Conservation (phyloP, 208 protist genomes). For the Trypanosoma scelopori region DNA sequence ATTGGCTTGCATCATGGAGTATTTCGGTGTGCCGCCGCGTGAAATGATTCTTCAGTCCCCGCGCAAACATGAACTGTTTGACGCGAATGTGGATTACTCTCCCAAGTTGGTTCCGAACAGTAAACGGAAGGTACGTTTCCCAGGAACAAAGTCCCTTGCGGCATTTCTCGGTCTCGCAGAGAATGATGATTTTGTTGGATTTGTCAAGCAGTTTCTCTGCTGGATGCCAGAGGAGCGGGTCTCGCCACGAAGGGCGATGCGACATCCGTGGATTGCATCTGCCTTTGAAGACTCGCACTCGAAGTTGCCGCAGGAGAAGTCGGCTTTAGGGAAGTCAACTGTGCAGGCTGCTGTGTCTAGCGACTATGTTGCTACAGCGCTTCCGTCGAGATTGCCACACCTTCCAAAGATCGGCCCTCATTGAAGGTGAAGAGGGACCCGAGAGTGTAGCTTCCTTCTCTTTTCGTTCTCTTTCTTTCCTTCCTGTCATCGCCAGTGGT, state of each 20-base stretch:
- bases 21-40: slow-evolving; percentile 74
- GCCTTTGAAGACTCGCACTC: slow-evolving; percentile 34
- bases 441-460: not conserved
- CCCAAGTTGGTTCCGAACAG: slow-evolving; percentile 47
- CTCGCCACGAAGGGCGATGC: slow-evolving; percentile 63
- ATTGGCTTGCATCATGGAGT: slow-evolving; percentile 84
- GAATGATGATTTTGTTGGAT: slow-evolving; percentile 67
- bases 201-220: slow-evolving; percentile 62
- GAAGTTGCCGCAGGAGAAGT: not conserved
- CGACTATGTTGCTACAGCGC: not conserved
- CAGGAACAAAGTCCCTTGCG: slow-evolving; percentile 49
- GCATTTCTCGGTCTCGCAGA: slow-evolving; percentile 54
- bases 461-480: slow-evolving; percentile 2
- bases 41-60: slow-evolving; percentile 40
- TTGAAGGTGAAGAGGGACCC: not conserved
- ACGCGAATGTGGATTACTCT: slow-evolving; percentile 26
- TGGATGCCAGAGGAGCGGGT: slow-evolving; percentile 67
- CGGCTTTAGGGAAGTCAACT: not conserved
- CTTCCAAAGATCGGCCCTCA: slow-evolving; percentile 26
- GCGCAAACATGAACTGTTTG: slow-evolving; percentile 54
- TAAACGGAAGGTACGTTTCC: slow-evolving; percentile 36
- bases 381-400: not conserved
- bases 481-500: not conserved
- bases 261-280: slow-evolving; percentile 66
- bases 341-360: slow-evolving; percentile 7